These are phyloP conservation scores for Candida hungchunana DNA, from an alignment of 805 yeast genomes.

Conservation along the genomic window DNA sequence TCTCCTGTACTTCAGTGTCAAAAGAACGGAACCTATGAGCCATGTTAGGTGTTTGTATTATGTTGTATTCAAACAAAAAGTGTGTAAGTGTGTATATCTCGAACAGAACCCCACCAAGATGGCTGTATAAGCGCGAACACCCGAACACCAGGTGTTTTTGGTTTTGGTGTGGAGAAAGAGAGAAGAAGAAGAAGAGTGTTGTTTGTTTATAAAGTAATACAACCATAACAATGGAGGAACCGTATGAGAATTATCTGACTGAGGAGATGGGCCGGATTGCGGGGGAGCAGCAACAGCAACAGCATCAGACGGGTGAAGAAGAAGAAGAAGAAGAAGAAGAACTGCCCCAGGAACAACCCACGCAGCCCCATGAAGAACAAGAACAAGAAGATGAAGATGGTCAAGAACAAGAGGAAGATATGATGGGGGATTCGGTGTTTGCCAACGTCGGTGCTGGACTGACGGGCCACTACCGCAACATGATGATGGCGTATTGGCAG, in stretches of 20 bases:
- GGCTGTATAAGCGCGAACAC: too few species aligned
- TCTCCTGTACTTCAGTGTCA: constrained; percentile 26
- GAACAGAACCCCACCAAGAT: too few species aligned
- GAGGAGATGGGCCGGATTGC: constrained; percentile 18
- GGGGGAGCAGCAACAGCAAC: constrained; percentile 9
- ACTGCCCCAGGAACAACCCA: constrained; percentile 4
- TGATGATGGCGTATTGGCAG: constrained; percentile 98
- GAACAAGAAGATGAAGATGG: constrained; percentile 29
- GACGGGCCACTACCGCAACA: constrained; percentile 72
- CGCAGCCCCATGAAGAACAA: constrained; percentile 12
- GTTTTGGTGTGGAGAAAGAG: too few species aligned
- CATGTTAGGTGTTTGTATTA: too few species aligned
- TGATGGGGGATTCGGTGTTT: constrained; percentile 59
- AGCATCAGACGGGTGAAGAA: constrained; percentile 4
- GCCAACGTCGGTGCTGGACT: constrained; percentile 92
- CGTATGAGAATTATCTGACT: constrained; percentile 16
- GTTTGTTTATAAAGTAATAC: background rate
- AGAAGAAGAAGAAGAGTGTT: too few species aligned
- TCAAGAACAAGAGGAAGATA: constrained; percentile 31
- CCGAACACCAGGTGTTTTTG: too few species aligned
- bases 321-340: constrained; percentile 1
- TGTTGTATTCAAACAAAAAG: too few species aligned
- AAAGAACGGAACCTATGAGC: constrained; percentile 26
- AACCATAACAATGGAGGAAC: constrained; percentile 16
- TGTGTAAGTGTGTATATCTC: too few species aligned